A percentile compares a stretch with the other conserved stretches of the same genome.
Evolutionary conservation across 371 early-diverging fungal genomes (phyloP).

Genomic region (Lichtheimia ornata): DNA sequence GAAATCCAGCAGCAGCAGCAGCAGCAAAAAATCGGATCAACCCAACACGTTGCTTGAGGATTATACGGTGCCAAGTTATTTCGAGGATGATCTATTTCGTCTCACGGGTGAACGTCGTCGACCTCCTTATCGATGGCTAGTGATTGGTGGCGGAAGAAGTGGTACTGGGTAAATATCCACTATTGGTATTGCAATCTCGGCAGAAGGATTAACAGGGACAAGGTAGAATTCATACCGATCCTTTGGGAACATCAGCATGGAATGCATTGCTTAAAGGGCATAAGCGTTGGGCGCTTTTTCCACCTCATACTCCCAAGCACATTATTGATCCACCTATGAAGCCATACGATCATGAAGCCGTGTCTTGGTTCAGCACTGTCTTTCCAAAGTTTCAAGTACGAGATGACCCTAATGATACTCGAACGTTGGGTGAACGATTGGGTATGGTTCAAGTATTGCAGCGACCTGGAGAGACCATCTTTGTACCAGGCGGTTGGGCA

Average conservation of each 20-base stretch:
- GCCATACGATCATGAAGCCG: slow-evolving; percentile 74
- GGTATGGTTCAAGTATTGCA: slow-evolving; percentile 80
- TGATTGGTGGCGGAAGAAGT: slow-evolving; percentile 64
- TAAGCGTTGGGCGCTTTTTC: slow-evolving; percentile 78
- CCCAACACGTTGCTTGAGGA: slow-evolving; percentile 59
- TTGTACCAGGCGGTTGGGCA: slow-evolving; percentile 86
- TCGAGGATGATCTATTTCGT: slow-evolving; percentile 75
- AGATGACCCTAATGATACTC: slow-evolving; percentile 24
- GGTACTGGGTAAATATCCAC: slow-evolving; percentile 57
- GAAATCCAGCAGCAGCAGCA: slow-evolving; percentile 1
- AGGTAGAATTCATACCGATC: slow-evolving; percentile 61
- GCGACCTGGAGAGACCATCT: slow-evolving; percentile 79
- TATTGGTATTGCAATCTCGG: too few relatives aligned
- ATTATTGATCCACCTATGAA: slow-evolving; percentile 63
- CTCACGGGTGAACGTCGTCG: slow-evolving; percentile 63
- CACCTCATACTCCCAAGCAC: slow-evolving; percentile 57
- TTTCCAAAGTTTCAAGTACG: slow-evolving; percentile 56
- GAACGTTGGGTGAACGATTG: slow-evolving; percentile 54
- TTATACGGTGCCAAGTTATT: slow-evolving; percentile 72
- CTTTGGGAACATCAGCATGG: slow-evolving; percentile 73
- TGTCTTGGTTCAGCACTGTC: slow-evolving; percentile 78
- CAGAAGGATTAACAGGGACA: too few relatives aligned
- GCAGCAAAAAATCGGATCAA: neutral
- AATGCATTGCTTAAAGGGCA: slow-evolving; percentile 64
- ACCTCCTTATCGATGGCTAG: slow-evolving; percentile 71